Conservation (phyloP, 1,139 yeast genomes). For the Yamadazyma trypodendri region DNA sequence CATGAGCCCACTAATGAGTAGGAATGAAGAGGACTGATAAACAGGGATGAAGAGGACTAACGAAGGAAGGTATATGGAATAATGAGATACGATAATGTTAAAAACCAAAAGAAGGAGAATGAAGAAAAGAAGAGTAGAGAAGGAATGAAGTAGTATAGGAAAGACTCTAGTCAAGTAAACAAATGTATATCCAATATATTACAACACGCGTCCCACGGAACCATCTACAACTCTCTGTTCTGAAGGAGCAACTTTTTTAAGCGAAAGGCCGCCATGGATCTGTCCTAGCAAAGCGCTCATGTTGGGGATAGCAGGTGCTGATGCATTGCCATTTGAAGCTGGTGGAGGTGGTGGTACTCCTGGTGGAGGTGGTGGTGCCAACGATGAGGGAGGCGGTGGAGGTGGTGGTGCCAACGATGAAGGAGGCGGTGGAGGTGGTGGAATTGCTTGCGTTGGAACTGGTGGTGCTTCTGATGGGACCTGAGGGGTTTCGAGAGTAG, state of each 20-base stretch:
- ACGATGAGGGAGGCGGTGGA: slow-evolving; percentile 26
- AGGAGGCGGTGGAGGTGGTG: slow-evolving; percentile 15
- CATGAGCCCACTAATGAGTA: slow-evolving; percentile 25
- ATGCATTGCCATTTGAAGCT: slow-evolving; percentile 19
- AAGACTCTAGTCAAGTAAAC: background rate
- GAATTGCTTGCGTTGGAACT: slow-evolving; percentile 12
- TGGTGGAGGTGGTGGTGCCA: slow-evolving; percentile 24
- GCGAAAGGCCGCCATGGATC: slow-evolving; percentile 51
- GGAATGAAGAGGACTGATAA: too few relatives aligned
- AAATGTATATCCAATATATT: slow-evolving; percentile 2
- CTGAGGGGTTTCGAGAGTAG: slow-evolving; percentile 23
- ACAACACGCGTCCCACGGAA: slow-evolving; percentile 53
- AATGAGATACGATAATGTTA: too few relatives aligned
- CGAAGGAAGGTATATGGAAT: too few relatives aligned
- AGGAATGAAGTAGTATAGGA: background rate
- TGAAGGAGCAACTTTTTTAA: slow-evolving; percentile 48
- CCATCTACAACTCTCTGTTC: slow-evolving; percentile 46
- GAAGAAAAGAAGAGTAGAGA: background rate
- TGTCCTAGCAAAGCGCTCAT: slow-evolving; percentile 54
- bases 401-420: slow-evolving; percentile 19
- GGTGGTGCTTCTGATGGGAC: slow-evolving; percentile 7
- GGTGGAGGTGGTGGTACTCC: slow-evolving; percentile 30
- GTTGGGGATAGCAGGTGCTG: slow-evolving; percentile 32
- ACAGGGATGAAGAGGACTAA: too few relatives aligned
- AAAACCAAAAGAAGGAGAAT: too few relatives aligned